Percentiles rank a stretch among this genome's conserved stretches.
These are phyloP conservation scores for Dendrothele bispora DNA, from an alignment of 768 basidiomycete species.

Conservation along the genomic window DNA sequence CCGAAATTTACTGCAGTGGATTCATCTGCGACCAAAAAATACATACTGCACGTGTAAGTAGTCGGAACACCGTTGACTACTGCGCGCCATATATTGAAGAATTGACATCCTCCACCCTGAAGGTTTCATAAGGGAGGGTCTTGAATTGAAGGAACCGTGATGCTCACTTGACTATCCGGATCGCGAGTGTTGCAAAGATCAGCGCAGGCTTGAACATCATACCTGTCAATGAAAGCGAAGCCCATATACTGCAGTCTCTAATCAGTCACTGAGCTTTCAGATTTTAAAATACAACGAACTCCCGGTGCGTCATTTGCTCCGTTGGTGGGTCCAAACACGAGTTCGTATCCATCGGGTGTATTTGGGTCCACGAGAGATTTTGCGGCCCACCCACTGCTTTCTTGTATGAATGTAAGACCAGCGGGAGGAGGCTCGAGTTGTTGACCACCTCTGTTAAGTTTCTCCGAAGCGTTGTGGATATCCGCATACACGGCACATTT, in stretches of 20 bases:
- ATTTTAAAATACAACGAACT: slow-evolving; percentile 23
- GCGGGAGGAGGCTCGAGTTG: slow-evolving; percentile 31
- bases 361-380: slow-evolving; percentile 37
- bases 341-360: slow-evolving; percentile 43
- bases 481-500: slow-evolving; percentile 49
- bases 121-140: too few species aligned
- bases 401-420: slow-evolving; percentile 40
- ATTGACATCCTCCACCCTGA: slow-evolving; percentile 45
- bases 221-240: slow-evolving; percentile 47
- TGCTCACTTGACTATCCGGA: too few species aligned
- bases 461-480: slow-evolving; percentile 41
- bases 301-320: slow-evolving; percentile 49
- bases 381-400: slow-evolving; percentile 41
- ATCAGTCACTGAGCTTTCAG: not conserved
- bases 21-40: slow-evolving; percentile 41
- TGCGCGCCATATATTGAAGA: slow-evolving; percentile 56
- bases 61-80: slow-evolving; percentile 45
- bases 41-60: slow-evolving; percentile 51
- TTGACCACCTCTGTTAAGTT: slow-evolving; percentile 45
- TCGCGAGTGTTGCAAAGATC: slow-evolving; percentile 42
- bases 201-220: slow-evolving; percentile 47
- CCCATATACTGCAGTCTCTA: slow-evolving; percentile 50
- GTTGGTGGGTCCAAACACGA: slow-evolving; percentile 43
- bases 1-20: slow-evolving; percentile 48
- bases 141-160: too few species aligned